Base-by-base conservation (phyloP, 2,329 filamentous ascomycete species). In the Arachnomyces sp. region DNA sequence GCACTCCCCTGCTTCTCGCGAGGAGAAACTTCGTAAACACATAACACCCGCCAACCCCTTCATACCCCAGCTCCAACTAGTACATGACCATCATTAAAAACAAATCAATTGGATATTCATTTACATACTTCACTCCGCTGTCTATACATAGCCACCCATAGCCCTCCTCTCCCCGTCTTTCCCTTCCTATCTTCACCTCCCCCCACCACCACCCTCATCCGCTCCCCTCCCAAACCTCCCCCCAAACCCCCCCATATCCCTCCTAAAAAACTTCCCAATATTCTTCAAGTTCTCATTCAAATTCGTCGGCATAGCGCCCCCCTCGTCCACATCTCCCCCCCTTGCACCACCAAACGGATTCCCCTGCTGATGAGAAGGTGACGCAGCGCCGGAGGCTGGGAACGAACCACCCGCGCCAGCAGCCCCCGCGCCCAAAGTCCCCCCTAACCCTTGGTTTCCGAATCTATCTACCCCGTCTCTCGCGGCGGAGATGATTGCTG, bases 261-360 rank as follows among this genome's bases (percentile, higher is more conserved):
- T 72, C 47, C 83, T 80, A 69, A 96, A 96, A 66, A 96, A 95
- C 65, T 94, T 95, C 16, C 90, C 90, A 64, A 98, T 85, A 60
- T 87, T 94, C 67, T 87, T 89, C 63, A 96, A 60, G 63, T 95
- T 95, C 64, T 94, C 89, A 58, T 95, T 94, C 48, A 95, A 76
- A 38, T 83, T 86, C 6, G 76, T 77, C 53, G 82, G 79, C 40
- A 77, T 37, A 28, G 38, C 28, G 18, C 39, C 34, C 55, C 69
- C 50, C 40, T 43, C 54, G 31, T 50, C 52, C 28, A 49, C 48
- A 39, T 57, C 49, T 40, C 53, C 45, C 31, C 44, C 51, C 14
- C 44, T 50, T 17, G 48, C 51, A 17, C 34, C 39, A 31, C 44
- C 52, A 36, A 49, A 25, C 9, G 20, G 20, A 9, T 25, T 25